phyloP scores from a whole-genome alignment of 2,329 filamentous ascomycete species.

The Scorias spongiosa region DNA sequence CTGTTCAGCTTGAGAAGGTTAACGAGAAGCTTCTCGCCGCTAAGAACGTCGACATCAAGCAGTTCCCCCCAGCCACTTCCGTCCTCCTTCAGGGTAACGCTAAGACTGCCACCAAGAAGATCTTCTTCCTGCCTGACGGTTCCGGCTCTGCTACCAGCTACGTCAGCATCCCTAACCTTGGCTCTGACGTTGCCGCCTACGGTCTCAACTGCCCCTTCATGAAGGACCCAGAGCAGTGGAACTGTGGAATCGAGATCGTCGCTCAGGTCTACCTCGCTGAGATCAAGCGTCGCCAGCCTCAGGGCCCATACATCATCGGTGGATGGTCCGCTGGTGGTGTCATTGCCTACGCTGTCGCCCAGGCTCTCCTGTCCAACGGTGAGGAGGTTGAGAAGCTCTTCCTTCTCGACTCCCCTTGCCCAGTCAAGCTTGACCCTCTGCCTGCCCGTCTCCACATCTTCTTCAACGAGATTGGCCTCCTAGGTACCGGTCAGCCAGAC shows the following conservation, averaged over 20 bases:
- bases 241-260: slow-evolving; percentile 50
- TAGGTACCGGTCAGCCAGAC: slow-evolving; percentile 43
- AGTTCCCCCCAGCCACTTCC: slow-evolving; percentile 35
- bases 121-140: slow-evolving; percentile 37
- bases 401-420: slow-evolving; percentile 39
- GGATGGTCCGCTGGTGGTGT: slow-evolving; percentile 43
- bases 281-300: slow-evolving; percentile 55
- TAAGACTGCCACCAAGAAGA: slow-evolving; percentile 39
- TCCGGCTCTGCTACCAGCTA: slow-evolving; percentile 53
- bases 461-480: slow-evolving; percentile 56
- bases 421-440: slow-evolving; percentile 35
- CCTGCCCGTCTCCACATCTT: slow-evolving; percentile 49
- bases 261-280: slow-evolving; percentile 51
- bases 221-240: slow-evolving; percentile 51
- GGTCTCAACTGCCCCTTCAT: slow-evolving; percentile 56
- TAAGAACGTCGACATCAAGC: slow-evolving; percentile 26
- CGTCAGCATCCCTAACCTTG: slow-evolving; percentile 41
- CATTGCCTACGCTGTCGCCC: slow-evolving; percentile 36
- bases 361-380: slow-evolving; percentile 32
- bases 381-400: slow-evolving; percentile 36
- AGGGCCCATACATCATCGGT: slow-evolving; percentile 42
- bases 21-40: slow-evolving; percentile 28
- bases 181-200: slow-evolving; percentile 34
- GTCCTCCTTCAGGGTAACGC: slow-evolving; percentile 43
- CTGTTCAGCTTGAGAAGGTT: slow-evolving; percentile 31